These are phyloP conservation scores for Fusarium praegraminearum DNA, from an alignment of 2,329 filamentous ascomycete species.

Conservation along the genomic window DNA sequence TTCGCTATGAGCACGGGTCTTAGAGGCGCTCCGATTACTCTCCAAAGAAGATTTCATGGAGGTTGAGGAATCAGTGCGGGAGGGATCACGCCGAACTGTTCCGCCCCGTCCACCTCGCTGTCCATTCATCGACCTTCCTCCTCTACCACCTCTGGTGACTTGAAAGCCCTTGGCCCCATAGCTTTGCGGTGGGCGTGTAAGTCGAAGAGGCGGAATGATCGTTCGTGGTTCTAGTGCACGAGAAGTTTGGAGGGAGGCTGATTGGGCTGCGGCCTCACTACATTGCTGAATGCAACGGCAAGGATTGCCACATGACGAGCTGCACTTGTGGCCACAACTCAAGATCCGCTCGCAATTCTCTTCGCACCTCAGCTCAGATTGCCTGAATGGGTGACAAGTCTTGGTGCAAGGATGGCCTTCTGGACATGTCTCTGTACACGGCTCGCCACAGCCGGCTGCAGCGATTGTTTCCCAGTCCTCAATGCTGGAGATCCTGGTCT, in stretches of 20 bases:
- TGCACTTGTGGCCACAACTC: slow-evolving; percentile 39
- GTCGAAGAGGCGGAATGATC: not conserved
- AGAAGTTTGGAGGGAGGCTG: not conserved
- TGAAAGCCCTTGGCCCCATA: not conserved
- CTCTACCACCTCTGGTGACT: not conserved
- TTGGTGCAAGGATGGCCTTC: slow-evolving; percentile 39
- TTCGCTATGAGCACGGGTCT: not conserved
- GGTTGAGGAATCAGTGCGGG: not conserved
- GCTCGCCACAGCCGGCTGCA: slow-evolving; percentile 35
- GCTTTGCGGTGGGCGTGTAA: not conserved
- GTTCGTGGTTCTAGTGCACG: not conserved
- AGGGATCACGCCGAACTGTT: not conserved
- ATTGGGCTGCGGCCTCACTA: not conserved
- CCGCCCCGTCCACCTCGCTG: not conserved
- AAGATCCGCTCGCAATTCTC: slow-evolving; percentile 31
- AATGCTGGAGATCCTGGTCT: slow-evolving; percentile 63
- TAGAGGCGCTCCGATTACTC: not conserved
- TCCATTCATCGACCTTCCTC: not conserved
- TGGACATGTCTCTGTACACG: slow-evolving; percentile 33
- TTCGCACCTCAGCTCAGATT: slow-evolving; percentile 49
- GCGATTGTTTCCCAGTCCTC: slow-evolving; percentile 61
- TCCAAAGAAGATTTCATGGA: not conserved
- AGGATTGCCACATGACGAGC: slow-evolving; percentile 25
- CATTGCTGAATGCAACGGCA: slow-evolving; percentile 38
- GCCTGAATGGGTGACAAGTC: slow-evolving; percentile 35